Base-by-base conservation (phyloP, 1,139 yeast species). In the Starmera stellimalicola region DNA sequence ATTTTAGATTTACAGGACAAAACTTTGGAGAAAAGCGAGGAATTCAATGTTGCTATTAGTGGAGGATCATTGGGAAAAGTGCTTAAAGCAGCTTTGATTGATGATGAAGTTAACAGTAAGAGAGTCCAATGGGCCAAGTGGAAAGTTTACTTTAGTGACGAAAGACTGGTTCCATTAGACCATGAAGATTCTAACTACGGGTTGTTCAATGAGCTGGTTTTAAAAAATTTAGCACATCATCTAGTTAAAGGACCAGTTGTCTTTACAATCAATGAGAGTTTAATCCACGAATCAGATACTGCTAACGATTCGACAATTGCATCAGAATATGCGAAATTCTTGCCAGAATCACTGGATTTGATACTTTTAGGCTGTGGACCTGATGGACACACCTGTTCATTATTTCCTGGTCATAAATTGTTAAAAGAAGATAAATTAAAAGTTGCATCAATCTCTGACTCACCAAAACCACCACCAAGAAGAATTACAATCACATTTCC, bases 71-170 rank as follows among this genome's bases (percentile, higher is more conserved):
- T 87, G 46, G 84, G 88, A 18, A 78, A 80, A 47, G 84, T 77
- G 4, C 68, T 88, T 52, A 73, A 77, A 43, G 64, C 65, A 35
- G 91, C 88, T 3, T 67, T 88, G 42, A 67, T 84, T 37, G 76
- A 73, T 41, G 70, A 82, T 50, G 35, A 56, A 20, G 62, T 57
- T n/a, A 54, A 68, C 30, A 62, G 65, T 7, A 39, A 60, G 1
- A 59, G 67, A 36, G 73, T 88, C 33, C 77, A 77, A 47, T 91
- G 97, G 96, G 73, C 71, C 37, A 77, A 77, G 52, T 93, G 98
- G 98, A 93, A 84, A 50, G 73, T 93, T 35, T 93, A 79, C 60
- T 91, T 93, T 63, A 95, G 95, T 29, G 98, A 93, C 58, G 99
- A 93, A 64, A 74, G 98, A 56, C 65, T 91, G 41, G 98, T 93